Evolutionary conservation across 192 early-diverging fungal species (phyloP), one percentile per base, ranked within the genome.

Genomic region (Jimgerdemannia flammicorona): DNA sequence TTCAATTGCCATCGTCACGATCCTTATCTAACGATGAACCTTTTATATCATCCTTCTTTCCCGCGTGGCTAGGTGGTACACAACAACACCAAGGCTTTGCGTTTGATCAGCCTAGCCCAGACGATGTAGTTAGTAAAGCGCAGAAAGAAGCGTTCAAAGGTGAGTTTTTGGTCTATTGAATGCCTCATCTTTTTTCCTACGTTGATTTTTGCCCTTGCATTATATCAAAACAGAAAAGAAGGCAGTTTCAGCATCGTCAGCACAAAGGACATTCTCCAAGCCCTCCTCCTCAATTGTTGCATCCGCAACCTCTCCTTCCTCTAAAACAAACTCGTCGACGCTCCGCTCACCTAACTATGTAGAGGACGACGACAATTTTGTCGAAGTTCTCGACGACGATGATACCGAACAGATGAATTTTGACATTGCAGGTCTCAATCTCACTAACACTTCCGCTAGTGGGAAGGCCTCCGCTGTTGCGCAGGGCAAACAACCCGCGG

Each of bases 61-160:
- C 49, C 49, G 6, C 49, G 49, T 10, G 49, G 49, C 49, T 14
- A 59, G 49, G 8, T 14, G 49, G 49, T 2, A 14, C 14, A 59
- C 49, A 59, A 14, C 8, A 59, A 59, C 49, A 59, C 17, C 67
- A 64, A 42, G 54, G 74, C 4, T 97, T 96, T 83, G 74, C 72
- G 9, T 96, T 97, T 82, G 84, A 91, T 69, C 85, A 84, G 7
- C 94, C 93, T 18, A 96, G 95, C 78, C 94, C 95, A 7, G 95
- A 95, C 76, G 94, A 95, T 80, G 76, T 84, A 49, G 93, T 95
- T 10, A 77, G 88, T 43, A 82, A 82, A 43, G 93, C 94, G 1
- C 88, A 86, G 70, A 79, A 67, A 64, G 54, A 59, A 41, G 42
- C 20, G 9, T 19, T 40, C 44, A 78, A 71, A 74, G 63, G 44